Base-by-base conservation (phyloP, 305 asterid genomes). In the Lippia alba region DNA sequence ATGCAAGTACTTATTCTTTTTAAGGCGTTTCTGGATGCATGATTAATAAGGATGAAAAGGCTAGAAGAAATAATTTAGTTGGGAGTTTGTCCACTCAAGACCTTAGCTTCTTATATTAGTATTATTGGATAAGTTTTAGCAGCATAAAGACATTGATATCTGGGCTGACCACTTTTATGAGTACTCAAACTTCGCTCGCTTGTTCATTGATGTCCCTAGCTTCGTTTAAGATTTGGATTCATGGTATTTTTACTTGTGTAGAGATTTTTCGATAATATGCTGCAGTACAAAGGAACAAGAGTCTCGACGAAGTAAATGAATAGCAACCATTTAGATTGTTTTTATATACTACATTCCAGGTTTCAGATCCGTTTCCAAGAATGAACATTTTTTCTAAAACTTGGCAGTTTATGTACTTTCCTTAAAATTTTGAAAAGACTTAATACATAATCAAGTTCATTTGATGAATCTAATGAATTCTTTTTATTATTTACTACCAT, bases 1-100 rank as follows among this genome's bases (percentile, higher is more conserved):
- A 89, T 69, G 87, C 78, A 71, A 18, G 60, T 63, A 16, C 19
- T 56, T 51, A 50, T 44, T 56, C 77, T 69, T 1, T 54, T 44
- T 61, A 19, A 50, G 69, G 54, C 50, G 64, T 64, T 57, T 76
- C 32, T 72, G 20, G 69, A 71, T 67, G 76, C 74, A 48, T 56
- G 66, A 39, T 19, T 64, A 32, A 32, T 58, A 17, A 62, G 41
- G 61, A 56, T 9, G 39, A 66, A 57, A 41, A 45, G 30, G 14
- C 41, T 51, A 11, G 56, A 66, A 67, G 34, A 66, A 55, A 17
- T 71, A 61, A 15, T 44, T 44, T 41, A 60, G 14, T 14, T 74
- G 17, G 60, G 45, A 51, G 19, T 16, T 56, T 69, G 34, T 48
- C 11, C 67, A 36, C 45, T 48, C 8, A 20, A 30, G 53, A 57